These are phyloP conservation scores for Naganishia vishniacii DNA, from an alignment of 768 basidiomycete species.

Conservation along the genomic window DNA sequence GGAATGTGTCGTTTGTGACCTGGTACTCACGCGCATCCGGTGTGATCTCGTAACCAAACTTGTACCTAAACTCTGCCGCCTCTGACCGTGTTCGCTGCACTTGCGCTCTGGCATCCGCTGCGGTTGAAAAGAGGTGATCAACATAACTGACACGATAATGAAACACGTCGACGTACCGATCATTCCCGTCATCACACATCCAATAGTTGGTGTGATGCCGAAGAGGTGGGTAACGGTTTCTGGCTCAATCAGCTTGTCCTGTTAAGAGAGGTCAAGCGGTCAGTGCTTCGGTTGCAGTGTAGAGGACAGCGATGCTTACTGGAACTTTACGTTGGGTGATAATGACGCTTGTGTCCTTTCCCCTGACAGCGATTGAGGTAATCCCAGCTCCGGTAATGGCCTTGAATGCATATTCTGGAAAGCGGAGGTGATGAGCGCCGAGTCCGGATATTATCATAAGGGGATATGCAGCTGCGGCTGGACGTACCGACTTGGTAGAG, in stretches of 20 bases:
- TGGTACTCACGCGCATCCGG: constrained; percentile 64
- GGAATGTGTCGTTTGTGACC: no score
- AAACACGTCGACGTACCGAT: constrained; percentile 59
- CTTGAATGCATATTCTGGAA: constrained; percentile 86
- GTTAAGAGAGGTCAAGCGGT: constrained; percentile 14
- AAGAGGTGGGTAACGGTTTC: constrained; percentile 90
- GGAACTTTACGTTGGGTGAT: constrained; percentile 99
- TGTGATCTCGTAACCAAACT: constrained; percentile 96
- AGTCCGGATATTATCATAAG: no score
- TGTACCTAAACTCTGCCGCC: constrained; percentile 88
- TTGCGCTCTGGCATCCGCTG: constrained; percentile 89
- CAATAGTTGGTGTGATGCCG: constrained; percentile 91
- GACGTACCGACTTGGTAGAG: constrained; percentile 81
- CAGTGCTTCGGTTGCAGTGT: neutral
- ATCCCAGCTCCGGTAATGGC: constrained; percentile 96
- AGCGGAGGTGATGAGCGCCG: constrained; percentile 50
- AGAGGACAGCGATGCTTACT: constrained; percentile 54
- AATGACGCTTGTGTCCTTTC: constrained; percentile 88
- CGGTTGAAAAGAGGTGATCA: neutral
- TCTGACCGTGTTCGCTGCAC: constrained; percentile 78
- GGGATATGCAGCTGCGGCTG: no score
- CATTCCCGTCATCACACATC: constrained; percentile 96
- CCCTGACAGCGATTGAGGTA: constrained; percentile 84
- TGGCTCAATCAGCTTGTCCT: constrained; percentile 98
- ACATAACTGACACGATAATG: neutral